Evolutionary conservation across 441 rosid species (phyloP).

Genomic region (Syzygium syzygioides): DNA sequence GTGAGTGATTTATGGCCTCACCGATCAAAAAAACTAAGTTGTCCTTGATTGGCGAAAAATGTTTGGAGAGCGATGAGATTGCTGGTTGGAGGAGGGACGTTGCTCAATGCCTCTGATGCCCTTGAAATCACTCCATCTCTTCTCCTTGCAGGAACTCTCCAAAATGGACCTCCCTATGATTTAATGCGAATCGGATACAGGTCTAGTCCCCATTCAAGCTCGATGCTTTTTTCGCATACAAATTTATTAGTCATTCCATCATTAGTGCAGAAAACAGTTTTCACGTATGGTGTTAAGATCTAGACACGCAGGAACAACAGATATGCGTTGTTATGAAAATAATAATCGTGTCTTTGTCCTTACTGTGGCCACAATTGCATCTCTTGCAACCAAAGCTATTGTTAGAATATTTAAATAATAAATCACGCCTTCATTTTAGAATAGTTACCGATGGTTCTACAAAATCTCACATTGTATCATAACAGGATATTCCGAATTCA

Average conservation of each 20-base stretch:
- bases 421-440: too few relatives aligned
- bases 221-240: background rate
- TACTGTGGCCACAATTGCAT: slow-evolving; percentile 58
- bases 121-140: slow-evolving; percentile 64
- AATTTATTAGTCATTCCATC: background rate
- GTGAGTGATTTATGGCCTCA: background rate
- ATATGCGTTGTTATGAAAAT: background rate
- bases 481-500: too few relatives aligned
- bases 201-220: background rate
- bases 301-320: background rate
- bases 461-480: slow-evolving; percentile 45
- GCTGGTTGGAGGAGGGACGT: slow-evolving; percentile 45
- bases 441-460: slow-evolving; percentile 33
- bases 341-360: background rate
- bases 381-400: slow-evolving; percentile 53
- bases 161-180: slow-evolving; percentile 66
- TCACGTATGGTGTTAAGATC: background rate
- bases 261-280: background rate
- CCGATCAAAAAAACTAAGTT: slow-evolving; percentile 69
- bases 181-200: background rate
- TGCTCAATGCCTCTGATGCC: slow-evolving; percentile 33
- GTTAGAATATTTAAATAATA: too few relatives aligned
- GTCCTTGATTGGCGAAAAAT: slow-evolving; percentile 51
- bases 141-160: slow-evolving; percentile 71
- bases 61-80: slow-evolving; percentile 46